These are phyloP conservation scores for Eucalyptus fibrosa DNA, from an alignment of 345 rosid species.

Conservation along the genomic window DNA sequence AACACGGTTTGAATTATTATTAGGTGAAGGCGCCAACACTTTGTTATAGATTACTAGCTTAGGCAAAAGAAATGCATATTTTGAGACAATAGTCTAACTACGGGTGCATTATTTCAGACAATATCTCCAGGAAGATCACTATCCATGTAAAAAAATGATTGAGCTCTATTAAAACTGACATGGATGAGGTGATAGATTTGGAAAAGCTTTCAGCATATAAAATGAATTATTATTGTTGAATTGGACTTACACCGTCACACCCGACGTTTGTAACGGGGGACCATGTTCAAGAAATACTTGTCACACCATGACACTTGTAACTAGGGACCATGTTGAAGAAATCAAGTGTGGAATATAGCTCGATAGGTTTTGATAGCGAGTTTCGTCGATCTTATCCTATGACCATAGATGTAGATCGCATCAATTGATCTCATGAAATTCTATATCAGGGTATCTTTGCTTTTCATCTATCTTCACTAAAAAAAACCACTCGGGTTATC, in stretches of 20 bases:
- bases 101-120: neutral
- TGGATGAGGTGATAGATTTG: neutral
- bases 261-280: neutral
- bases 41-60: neutral
- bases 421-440: neutral
- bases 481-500: no score
- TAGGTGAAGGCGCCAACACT: neutral
- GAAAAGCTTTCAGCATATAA: neutral
- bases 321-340: neutral
- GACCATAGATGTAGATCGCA: neutral
- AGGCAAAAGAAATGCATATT: neutral
- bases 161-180: neutral
- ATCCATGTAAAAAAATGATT: neutral
- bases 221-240: neutral
- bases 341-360: neutral
- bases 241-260: neutral
- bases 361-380: neutral
- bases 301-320: neutral
- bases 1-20: neutral
- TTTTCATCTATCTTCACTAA: neutral
- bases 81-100: neutral
- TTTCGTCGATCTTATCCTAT: neutral
- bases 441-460: accelerated
- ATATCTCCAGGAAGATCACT: neutral
- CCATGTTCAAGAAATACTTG: no score